Base-by-base conservation (phyloP, 140 eudicot species). In the Flaveria floridana region DNA sequence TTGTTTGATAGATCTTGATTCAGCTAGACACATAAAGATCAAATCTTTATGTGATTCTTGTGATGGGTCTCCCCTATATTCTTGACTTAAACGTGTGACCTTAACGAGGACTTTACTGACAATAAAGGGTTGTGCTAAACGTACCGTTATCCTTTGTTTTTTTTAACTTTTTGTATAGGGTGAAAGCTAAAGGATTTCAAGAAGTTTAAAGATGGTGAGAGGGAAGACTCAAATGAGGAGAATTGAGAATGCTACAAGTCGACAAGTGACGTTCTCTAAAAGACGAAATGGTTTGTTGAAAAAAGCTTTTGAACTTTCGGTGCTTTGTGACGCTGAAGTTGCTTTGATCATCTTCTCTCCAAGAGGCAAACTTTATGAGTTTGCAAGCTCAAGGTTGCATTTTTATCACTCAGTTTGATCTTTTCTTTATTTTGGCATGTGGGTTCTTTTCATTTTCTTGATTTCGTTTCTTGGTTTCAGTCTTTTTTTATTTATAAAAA, bases 241-340 rank as follows among this genome's bases (percentile, higher is more conserved):
- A 61, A 86, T 86, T 65, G 91, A 86, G 47, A 84, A 86, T 84
- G 83, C 84, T 25, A 86, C 86, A 15, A 86, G 91, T 70, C 84
- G 91, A 68, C 88, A 84, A 67, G 88, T 81, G 69, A 86, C 88
- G 51, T 86, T 86, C 74, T 86, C 88, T n/a, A 86, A 86, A 81
- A 75, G 91, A 57, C 63, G 88, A 76, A 86, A 83, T 81, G 91
- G 91, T 18, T 72, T 86, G 80, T 39, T 86, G 41, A 86, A 86
- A 72, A 86, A 86, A 63, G 91, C 88, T 48, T 86, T 83, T 76
- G 91, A 86, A 63, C 91, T 86, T 68, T 86, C 91, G 56, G 84
- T 86, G 57, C 88, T 86, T 47, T 86, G 91, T 84, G 91, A 86
- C 81, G 88, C 91, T 57, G 86, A 86, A 77, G 84, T 86, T 67